Percentiles rank a stretch among this genome's conserved stretches.
phyloP scores from a whole-genome alignment of 352 stramenopile species.

The Phytophthora pini region DNA sequence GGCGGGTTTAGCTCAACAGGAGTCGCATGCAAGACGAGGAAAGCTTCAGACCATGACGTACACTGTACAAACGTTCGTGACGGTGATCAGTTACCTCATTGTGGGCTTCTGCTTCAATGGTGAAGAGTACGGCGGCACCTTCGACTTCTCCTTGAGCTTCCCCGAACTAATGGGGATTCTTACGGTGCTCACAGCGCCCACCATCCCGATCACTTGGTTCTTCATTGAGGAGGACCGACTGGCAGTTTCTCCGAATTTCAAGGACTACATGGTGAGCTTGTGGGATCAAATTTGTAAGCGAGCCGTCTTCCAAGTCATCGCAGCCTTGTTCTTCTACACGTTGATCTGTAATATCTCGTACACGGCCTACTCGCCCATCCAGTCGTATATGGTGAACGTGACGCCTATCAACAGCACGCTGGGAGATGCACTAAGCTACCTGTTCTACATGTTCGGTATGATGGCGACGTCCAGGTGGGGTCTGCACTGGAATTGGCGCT shows the following conservation, averaged over 20 bases:
- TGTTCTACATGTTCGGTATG: conserved; percentile 41
- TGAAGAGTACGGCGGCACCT: conserved; percentile 46
- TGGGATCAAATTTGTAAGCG: conserved; percentile 47
- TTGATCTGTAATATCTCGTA: conserved; percentile 37
- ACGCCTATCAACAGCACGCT: conserved; percentile 40
- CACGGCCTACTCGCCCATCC: conserved; percentile 33
- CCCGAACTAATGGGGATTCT: conserved; percentile 40
- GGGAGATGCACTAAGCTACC: conserved; percentile 32
- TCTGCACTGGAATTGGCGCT: conserved; percentile 53
- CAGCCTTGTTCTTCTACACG: conserved; percentile 46
- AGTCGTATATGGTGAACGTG: conserved; percentile 39
- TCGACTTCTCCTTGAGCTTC: conserved; percentile 48
- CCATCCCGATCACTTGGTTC: conserved; percentile 54
- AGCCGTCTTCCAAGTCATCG: conserved; percentile 57
- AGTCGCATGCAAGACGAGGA: conserved; percentile 47
- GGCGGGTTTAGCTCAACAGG: conserved; percentile 59
- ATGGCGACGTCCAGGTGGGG: conserved; percentile 48
- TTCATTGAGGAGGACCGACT: conserved; percentile 44
- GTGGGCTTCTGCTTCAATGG: conserved; percentile 56
- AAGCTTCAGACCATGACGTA: conserved; percentile 61
- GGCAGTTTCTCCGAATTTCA: conserved; percentile 24
- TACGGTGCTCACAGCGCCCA: conserved; percentile 39
- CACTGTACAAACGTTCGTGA: conserved; percentile 45
- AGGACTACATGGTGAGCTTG: conserved; percentile 39
- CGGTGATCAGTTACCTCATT: conserved; percentile 46